Evolutionary conservation across 73 alveolate genomes (phyloP).

Genomic region (Uronychia binucleata): DNA sequence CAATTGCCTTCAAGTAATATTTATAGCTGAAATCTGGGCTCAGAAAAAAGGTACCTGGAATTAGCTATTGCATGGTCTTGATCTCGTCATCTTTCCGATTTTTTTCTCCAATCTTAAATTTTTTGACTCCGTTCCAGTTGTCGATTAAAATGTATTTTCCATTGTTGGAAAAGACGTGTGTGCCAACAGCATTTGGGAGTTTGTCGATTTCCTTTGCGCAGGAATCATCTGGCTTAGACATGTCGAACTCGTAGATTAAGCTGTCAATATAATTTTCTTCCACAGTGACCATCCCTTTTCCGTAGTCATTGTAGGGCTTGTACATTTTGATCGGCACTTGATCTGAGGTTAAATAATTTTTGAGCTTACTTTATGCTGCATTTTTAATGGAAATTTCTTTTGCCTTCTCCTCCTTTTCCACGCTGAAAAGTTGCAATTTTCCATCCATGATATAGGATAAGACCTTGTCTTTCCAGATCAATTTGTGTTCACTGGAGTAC

Average conservation of each 20-base stretch:
- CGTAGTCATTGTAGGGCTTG: not conserved
- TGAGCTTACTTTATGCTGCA: not conserved
- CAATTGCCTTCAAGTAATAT: not conserved
- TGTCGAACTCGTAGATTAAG: not conserved
- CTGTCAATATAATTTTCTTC: not conserved
- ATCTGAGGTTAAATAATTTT: not conserved
- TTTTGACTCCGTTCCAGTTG: not conserved
- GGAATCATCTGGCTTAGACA: not conserved
- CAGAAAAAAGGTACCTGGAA: not conserved
- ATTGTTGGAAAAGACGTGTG: not conserved
- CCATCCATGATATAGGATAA: not conserved
- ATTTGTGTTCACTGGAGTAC: not conserved
- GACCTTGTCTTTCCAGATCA: not conserved
- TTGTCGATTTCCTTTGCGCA: not conserved
- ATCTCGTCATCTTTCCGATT: not conserved
- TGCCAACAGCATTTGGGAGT: not conserved
- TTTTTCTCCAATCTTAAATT: not conserved
- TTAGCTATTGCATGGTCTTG: not conserved
- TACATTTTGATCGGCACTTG: not conserved
- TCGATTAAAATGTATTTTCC: not conserved
- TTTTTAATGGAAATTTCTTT: not conserved
- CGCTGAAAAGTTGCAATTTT: not conserved
- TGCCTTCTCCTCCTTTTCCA: not conserved
- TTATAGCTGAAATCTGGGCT: not conserved
- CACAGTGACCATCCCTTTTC: not conserved